Percentiles rank a stretch among this genome's conserved stretches.
Conservation (phyloP, 179 eudicot genomes). For the Carnegiea gigantea region DNA sequence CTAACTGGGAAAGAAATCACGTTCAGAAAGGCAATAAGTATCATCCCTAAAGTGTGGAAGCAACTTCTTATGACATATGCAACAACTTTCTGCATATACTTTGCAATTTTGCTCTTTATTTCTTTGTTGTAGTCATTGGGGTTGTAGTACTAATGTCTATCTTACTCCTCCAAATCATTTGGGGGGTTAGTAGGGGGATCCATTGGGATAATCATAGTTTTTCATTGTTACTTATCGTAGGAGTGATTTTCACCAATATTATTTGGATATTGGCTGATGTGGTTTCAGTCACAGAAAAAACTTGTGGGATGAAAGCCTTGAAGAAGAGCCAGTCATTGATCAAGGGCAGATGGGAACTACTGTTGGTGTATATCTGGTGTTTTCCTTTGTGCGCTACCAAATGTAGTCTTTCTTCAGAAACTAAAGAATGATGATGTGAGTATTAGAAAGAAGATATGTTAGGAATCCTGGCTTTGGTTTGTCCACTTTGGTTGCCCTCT, state of each 20-base stretch:
- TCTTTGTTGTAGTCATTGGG: no score
- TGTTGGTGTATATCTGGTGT: conserved; percentile 9
- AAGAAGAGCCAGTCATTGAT: conserved; percentile 37
- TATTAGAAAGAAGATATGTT: conserved; percentile 20
- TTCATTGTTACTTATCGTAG: conserved; percentile 12
- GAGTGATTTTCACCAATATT: conserved; percentile 23
- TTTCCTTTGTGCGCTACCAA: not conserved
- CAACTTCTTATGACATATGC: no score
- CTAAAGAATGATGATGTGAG: not conserved
- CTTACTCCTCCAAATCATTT: no score
- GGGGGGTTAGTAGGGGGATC: not conserved
- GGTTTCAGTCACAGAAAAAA: conserved; percentile 38
- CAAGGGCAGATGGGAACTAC: conserved; percentile 27
- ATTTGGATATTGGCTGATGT: conserved; percentile 38
- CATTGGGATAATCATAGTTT: conserved; percentile 19
- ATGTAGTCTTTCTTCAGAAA: not conserved
- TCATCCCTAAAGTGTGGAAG: no score
- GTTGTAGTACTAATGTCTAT: no score
- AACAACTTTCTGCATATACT: no score
- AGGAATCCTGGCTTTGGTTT: conserved; percentile 28
- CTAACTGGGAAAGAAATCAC: no score
- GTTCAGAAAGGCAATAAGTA: no score
- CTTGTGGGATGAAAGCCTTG: conserved; percentile 33
- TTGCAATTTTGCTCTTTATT: no score
- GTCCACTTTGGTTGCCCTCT: conserved; percentile 28